Percentiles rank a stretch among this genome's conserved stretches.
Evolutionary conservation across 257 asterid genomes (phyloP).

Genomic region (Gardenia jasminoides): DNA sequence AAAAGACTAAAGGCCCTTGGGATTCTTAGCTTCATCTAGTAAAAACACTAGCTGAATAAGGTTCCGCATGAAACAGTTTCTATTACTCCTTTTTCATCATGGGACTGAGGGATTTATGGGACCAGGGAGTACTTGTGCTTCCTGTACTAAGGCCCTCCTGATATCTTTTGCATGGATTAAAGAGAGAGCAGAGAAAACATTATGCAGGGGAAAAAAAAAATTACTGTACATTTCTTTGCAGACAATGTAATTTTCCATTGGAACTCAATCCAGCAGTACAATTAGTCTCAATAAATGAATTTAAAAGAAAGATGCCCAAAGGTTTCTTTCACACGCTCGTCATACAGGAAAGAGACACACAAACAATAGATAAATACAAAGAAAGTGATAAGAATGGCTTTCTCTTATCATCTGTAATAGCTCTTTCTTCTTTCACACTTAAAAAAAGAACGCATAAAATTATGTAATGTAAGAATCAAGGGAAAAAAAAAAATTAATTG

Average conservation of each 20-base stretch:
- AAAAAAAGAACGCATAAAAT: slow-evolving; percentile 30
- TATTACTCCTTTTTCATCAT: too few relatives aligned
- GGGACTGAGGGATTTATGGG: too few relatives aligned
- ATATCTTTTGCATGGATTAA: too few relatives aligned
- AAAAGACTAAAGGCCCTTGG: too few relatives aligned
- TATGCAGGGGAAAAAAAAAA: too few relatives aligned
- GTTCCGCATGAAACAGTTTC: too few relatives aligned
- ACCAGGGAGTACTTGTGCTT: too few relatives aligned
- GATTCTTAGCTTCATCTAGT: too few relatives aligned
- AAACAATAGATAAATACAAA: slow-evolving; percentile 18
- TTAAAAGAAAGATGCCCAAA: background rate
- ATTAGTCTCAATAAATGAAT: background rate
- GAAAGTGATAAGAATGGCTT: slow-evolving; percentile 33
- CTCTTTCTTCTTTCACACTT: slow-evolving; percentile 31
- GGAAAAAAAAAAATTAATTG: slow-evolving; percentile 18
- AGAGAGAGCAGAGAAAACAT: too few relatives aligned
- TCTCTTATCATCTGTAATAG: slow-evolving; percentile 27
- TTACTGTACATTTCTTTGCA: too few relatives aligned
- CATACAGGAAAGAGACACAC: background rate
- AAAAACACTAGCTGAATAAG: too few relatives aligned
- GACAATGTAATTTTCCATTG: background rate
- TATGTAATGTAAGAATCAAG: slow-evolving; percentile 35
- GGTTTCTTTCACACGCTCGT: slow-evolving; percentile 4
- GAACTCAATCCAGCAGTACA: background rate
- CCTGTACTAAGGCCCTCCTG: too few relatives aligned